Evolutionary conservation across 2,329 filamentous ascomycete genomes (phyloP).

Genomic region (Cryphonectria naterciae): DNA sequence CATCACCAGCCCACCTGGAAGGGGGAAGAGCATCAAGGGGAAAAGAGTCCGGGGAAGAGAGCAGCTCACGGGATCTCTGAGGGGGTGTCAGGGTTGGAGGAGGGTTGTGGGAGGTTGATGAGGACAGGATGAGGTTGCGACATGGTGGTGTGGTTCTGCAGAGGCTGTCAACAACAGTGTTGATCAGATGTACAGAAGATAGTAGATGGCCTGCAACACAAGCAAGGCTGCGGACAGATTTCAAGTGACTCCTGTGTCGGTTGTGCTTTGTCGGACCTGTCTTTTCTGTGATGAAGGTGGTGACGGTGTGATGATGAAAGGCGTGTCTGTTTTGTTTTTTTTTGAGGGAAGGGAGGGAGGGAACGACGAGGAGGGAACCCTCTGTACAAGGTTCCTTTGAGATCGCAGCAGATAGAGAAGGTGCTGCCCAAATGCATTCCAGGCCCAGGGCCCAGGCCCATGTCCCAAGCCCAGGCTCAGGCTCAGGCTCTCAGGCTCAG

Average conservation of each 20-base stretch:
- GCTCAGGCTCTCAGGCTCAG: neutral
- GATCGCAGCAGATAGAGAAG: neutral
- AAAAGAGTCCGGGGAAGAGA: neutral
- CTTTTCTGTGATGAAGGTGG: neutral
- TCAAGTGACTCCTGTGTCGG: neutral
- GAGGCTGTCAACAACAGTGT: neutral
- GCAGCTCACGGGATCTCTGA: constrained; percentile 82
- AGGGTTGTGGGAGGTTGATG: constrained; percentile 82
- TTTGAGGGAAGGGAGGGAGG: neutral
- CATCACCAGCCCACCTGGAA: neutral
- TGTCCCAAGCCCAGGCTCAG: neutral
- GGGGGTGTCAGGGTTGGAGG: constrained; percentile 82
- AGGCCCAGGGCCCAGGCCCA: neutral
- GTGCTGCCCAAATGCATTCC: neutral
- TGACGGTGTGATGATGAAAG: neutral
- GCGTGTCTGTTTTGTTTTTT: neutral
- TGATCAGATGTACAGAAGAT: neutral
- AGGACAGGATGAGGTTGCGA: constrained; percentile 62
- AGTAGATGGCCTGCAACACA: neutral
- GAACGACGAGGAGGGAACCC: neutral
- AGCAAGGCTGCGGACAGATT: neutral
- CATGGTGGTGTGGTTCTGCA: constrained; percentile 32
- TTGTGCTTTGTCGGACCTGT: neutral
- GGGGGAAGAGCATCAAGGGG: neutral
- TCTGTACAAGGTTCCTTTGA: neutral